phyloP scores from a whole-genome alignment of 305 asterid genomes.

The Fraxinus albicans region DNA sequence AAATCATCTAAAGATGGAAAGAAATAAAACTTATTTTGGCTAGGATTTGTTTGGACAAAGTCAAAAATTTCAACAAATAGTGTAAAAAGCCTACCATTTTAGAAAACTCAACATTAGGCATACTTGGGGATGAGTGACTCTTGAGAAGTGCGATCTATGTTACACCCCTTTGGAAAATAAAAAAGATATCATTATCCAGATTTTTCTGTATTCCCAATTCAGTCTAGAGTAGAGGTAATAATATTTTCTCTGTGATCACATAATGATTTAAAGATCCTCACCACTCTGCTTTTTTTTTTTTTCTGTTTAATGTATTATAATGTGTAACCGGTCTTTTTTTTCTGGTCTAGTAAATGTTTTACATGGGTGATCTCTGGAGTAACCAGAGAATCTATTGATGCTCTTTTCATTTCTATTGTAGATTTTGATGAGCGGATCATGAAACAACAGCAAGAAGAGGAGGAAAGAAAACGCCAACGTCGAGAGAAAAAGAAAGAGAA shows the following conservation, averaged over 20 bases:
- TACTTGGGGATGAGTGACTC: neutral
- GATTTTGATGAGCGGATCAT: slow-evolving; percentile 86
- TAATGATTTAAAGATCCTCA: neutral
- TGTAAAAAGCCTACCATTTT: neutral
- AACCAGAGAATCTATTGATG: neutral
- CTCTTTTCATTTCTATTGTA: slow-evolving; percentile 22
- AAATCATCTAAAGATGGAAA: neutral
- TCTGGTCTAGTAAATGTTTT: neutral
- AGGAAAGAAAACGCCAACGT: slow-evolving; percentile 84
- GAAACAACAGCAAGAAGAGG: slow-evolving; percentile 96
- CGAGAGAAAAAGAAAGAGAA: slow-evolving; percentile 96
- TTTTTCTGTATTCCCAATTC: neutral
- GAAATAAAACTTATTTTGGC: neutral
- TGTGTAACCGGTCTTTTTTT: neutral
- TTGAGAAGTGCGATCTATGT: neutral
- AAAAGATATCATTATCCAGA: neutral
- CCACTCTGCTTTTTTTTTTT: neutral
- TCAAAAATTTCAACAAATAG: neutral
- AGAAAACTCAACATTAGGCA: neutral
- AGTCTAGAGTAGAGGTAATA: neutral
- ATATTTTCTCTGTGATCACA: neutral
- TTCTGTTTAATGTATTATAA: neutral
- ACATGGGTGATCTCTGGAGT: neutral
- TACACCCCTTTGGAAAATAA: neutral
- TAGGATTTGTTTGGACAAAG: neutral